Conservation (phyloP, 2,329 filamentous ascomycete genomes). For the Geosmithia putterillii region DNA sequence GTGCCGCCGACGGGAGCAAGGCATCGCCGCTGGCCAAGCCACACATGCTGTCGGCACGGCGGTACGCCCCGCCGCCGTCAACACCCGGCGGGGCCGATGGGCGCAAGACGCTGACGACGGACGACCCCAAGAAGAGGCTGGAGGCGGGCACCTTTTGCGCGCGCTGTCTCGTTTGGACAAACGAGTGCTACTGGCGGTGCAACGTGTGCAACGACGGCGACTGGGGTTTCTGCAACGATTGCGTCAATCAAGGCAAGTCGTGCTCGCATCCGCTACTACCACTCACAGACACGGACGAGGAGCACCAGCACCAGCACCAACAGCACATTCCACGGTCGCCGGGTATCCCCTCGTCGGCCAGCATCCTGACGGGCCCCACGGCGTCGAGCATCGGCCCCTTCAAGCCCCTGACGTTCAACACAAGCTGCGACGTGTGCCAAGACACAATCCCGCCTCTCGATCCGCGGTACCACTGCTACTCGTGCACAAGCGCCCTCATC, state of each 20-base stretch:
- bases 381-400: slow-evolving; percentile 40
- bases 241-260: slow-evolving; percentile 69
- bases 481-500: slow-evolving; percentile 46
- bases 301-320: background rate
- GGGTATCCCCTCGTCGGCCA: slow-evolving; percentile 28
- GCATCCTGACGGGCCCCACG: slow-evolving; percentile 32
- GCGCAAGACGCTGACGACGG: slow-evolving; percentile 45
- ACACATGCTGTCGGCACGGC: slow-evolving; percentile 46
- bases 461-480: slow-evolving; percentile 68
- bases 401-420: slow-evolving; percentile 58
- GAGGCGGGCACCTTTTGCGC: slow-evolving; percentile 79
- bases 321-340: slow-evolving; percentile 7
- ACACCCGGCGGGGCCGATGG: slow-evolving; percentile 40
- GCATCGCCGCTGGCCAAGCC: slow-evolving; percentile 23
- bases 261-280: slow-evolving; percentile 77
- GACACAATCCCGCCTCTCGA: slow-evolving; percentile 57
- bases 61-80: slow-evolving; percentile 38
- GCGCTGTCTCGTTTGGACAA: slow-evolving; percentile 59
- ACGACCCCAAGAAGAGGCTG: slow-evolving; percentile 55
- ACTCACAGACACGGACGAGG: slow-evolving; percentile 44
- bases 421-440: slow-evolving; percentile 68
- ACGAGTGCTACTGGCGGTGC: slow-evolving; percentile 85
- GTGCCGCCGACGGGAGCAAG: slow-evolving; percentile 20
- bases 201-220: slow-evolving; percentile 79
- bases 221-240: slow-evolving; percentile 87